Evolutionary conservation across 257 asterid genomes (phyloP), one percentile per base, ranked within the genome.

Genomic region (Striga asiatica): DNA sequence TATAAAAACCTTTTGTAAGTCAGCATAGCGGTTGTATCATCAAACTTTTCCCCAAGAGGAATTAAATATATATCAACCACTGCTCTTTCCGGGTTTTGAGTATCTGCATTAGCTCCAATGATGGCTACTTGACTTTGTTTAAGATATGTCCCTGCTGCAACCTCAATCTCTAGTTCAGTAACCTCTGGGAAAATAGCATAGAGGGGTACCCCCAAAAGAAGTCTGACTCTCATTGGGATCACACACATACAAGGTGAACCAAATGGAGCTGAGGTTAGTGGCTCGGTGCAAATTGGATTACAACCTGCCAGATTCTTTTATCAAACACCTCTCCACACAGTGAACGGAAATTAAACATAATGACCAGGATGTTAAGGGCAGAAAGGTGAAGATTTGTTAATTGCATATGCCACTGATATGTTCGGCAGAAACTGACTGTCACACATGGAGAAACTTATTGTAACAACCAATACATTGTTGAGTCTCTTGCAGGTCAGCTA

Each of bases 241-340:
- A 92, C 93, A 54, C 99, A 92, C 56, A 81, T 82, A 74, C 99
- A 92, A n/a, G 91, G 88, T 52, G 94, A 84, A 63, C 91, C 95
- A 57, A 77, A 66, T 50, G 95, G 91, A 49, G 86, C 76, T 19
- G 94, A 70, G 52, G 97, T 80, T 62, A 88, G 79, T 55, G 95
- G 99, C 61, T 85, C 93, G 31, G 67, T 66, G 66, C 99, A 92
- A 58, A 72, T 75, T 74, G 82, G 94, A 69, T 79, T 85, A 56
- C 99, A 92, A 64, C 87, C 99, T 92, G 89, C 59, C 60, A 74
- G 35, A 66, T 58, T 49, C 37, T 59, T 43, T 16, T 18, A 47
- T 29, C 32, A 67, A 60, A 43, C 57, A 51, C 47, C 59, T 48
- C 37, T 49, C 37, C n/a, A 53, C 31, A 60, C 18, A 42, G 60